These are phyloP conservation scores for Gracilaria gracilis DNA, from an alignment of 23 red algal genomes.

Conservation along the genomic window DNA sequence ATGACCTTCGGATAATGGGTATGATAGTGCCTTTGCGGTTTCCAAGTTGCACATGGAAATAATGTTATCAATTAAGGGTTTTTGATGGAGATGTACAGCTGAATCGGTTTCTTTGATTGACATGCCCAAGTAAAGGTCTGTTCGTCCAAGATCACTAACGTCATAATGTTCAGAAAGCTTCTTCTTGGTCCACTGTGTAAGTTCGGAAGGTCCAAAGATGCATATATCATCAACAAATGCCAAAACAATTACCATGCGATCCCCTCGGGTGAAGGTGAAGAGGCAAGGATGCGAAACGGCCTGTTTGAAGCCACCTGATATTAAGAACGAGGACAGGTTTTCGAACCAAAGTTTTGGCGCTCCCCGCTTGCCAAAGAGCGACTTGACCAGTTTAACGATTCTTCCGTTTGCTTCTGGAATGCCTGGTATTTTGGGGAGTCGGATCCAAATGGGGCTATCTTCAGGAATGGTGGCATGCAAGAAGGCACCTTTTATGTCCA, in stretches of 20 bases:
- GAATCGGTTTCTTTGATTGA: constrained; percentile 12
- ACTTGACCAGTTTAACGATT: constrained; percentile 21
- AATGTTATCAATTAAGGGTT: constrained; percentile 38
- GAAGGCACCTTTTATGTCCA: constrained; percentile 53
- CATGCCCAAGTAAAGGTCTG: constrained; percentile 5
- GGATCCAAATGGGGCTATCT: neutral
- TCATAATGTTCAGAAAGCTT: constrained; percentile 24
- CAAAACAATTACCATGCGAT: neutral
- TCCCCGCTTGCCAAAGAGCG: constrained; percentile 18
- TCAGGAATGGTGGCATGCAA: constrained; percentile 26
- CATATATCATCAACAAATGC: constrained; percentile 35
- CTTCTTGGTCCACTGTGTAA: neutral
- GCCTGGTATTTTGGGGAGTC: neutral
- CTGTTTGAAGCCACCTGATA: neutral
- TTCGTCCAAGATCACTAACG: neutral
- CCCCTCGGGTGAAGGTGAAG: neutral
- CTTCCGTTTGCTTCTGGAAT: constrained; percentile 27
- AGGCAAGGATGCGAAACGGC: neutral
- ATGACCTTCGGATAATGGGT: too few species aligned
- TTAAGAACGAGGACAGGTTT: neutral
- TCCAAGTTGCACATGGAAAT: neutral
- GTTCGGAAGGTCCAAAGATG: constrained; percentile 31
- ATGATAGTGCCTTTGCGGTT: too few species aligned
- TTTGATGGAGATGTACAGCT: neutral
- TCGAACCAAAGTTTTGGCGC: constrained; percentile 27